Base-by-base conservation (phyloP, 768 basidiomycete genomes). In the Podaxis carcinomalis region DNA sequence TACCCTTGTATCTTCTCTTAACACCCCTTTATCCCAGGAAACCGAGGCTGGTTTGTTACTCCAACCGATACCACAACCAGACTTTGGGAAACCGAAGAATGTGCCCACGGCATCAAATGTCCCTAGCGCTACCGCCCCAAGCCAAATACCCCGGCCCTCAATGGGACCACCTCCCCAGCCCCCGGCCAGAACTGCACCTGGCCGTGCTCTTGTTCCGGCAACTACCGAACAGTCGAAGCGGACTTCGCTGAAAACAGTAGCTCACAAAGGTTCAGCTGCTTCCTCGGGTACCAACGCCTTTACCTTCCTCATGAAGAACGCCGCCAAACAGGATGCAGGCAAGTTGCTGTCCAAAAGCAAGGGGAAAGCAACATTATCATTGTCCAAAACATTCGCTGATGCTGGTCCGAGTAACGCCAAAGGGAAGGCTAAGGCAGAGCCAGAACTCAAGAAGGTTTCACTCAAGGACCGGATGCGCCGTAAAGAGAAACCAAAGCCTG, bases 341-440 rank as follows among this genome's bases (percentile, higher is more conserved):
- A 44, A 52, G 51, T n/a, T 28, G 9, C 62, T 60, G 42, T 62
- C 61, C 23, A 64, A 68, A 63, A 63, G 57, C 11, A 67, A 67
- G 51, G 66, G 54, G 2, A 67, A 66, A 53, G 62, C 32, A n/a
- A 56, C 14, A 13, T 49, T 49, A 5, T 13, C 14, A 5, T 32
- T 25, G 13, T 28, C 50, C 19, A 46, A 53, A 14, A 23, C 28
- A 1, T 37, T 27, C 16, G 10, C 5, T 25, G 56, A 35, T 37
- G 13, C 10, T 19, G 46, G 27, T 42, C 44, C 57, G 64, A 70
- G 36, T 40, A 75, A 74, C 59, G 23, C 64, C 44, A 74, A 74
- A 47, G 52, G 61, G 73, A 65, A 78, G 74, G 71, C 66, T 68
- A 37, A 75, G 70, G 64, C 76, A 74, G 77, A 71, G 72, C 25